Conservation (phyloP, 2,329 filamentous ascomycete genomes). For the Talaromyces sp. region DNA sequence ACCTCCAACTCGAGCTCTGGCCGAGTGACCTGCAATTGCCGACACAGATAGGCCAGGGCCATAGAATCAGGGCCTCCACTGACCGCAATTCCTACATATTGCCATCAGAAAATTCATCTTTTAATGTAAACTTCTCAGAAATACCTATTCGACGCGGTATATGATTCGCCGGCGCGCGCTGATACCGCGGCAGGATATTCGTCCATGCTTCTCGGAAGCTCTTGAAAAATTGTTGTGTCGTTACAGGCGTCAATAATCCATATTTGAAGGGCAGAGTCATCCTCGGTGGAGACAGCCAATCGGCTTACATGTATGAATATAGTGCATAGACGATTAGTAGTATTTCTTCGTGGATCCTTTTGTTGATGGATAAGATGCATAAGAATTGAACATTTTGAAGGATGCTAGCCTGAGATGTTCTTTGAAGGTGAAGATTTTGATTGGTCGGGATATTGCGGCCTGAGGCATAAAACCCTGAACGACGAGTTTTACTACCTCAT, state of each 20-base stretch:
- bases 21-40: conserved; percentile 39
- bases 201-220: conserved; percentile 32
- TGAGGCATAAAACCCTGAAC: conserved; percentile 2
- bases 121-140: background rate
- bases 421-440: background rate
- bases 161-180: conserved; percentile 6
- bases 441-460: background rate
- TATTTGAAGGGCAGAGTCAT: conserved; percentile 17
- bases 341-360: background rate
- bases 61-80: conserved; percentile 98
- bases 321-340: background rate
- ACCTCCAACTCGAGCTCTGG: conserved; percentile 31
- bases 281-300: background rate
- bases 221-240: conserved; percentile 29
- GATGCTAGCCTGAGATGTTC: background rate
- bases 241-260: conserved; percentile 22
- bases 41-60: conserved; percentile 78
- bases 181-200: conserved; percentile 11
- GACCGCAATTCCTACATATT: conserved; percentile 66
- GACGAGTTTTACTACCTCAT: background rate
- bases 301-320: background rate
- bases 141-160: conserved; percentile 18
- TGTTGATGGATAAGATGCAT: background rate
- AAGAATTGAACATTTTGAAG: background rate
- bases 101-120: background rate